Base-by-base conservation (phyloP, 75 land plant genomes). In the Cryptomeria japonica region DNA sequence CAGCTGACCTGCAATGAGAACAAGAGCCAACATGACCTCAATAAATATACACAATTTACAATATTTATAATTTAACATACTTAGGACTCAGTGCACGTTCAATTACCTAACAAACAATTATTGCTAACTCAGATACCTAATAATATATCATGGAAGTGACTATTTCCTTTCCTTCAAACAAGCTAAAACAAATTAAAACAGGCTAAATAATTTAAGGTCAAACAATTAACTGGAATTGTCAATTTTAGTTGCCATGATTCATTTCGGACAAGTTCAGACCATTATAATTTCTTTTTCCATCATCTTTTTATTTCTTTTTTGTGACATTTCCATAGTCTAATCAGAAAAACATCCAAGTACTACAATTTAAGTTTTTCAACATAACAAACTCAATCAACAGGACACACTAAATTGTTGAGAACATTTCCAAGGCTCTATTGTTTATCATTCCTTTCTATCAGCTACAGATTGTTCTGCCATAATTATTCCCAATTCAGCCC, bases 61-160 rank as follows among this genome's bases (percentile, higher is more conserved):
- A 82, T 25, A 4, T n/a, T 46, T n/a, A n/a, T n/a, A n/a, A n/a
- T n/a, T n/a, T 46, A n/a, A 46, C 10, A 46, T 46, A 28, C 15
- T 82, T 46, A 44, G 1, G 77, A 34, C 77, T 75, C 77, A 3
- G n/a, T 11, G 18, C 77, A 34, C 34, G 31, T 44, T 46, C 84
- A 82, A 82, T 44, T 49, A 46, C 32, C 84, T 82, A 2, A 82
- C 28, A n/a, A 82, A n/a, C 10, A 2, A 28, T 25, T 28, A 80
- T 28, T 9, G 31, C 49, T 44, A 44, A 44, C n/a, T 80, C n/a
- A 13, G 49, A 25, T 82, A 82, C 36, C 84, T 82, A n/a, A 82
- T 13, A 82, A 82, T n/a, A 82, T 82, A 82, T 49, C 53, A 82
- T 82, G 32, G 28, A 44, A 82, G 53, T 32, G 77, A 34, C 37